Evolutionary conservation across 2,329 filamentous ascomycete genomes (phyloP).

Genomic region (Fusarium sp.): DNA sequence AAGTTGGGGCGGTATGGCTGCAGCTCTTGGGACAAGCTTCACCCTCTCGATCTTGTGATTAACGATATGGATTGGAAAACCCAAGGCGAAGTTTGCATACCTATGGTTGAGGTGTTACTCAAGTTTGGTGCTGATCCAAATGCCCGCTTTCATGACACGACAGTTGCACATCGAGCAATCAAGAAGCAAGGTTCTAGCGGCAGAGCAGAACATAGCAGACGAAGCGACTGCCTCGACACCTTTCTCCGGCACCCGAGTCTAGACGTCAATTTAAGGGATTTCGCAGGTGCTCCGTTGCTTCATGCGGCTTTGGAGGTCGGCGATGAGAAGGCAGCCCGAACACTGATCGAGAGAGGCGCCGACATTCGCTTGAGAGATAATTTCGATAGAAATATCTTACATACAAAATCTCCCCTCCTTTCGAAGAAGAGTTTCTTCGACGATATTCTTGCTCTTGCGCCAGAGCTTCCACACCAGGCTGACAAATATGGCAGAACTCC

Average conservation of each 20-base stretch:
- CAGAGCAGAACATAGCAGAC: too few relatives aligned
- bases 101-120: neutral
- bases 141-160: neutral
- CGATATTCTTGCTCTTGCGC: neutral
- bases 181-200: neutral
- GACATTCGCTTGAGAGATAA: neutral
- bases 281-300: neutral
- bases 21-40: neutral
- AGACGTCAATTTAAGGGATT: neutral
- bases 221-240: neutral
- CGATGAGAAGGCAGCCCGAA: neutral
- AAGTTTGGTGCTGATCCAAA: constrained; percentile 2
- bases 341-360: neutral
- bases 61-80: accelerated
- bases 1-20: too few relatives aligned
- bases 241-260: neutral
- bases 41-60: neutral
- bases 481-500: neutral
- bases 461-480: neutral
- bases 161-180: neutral
- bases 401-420: neutral
- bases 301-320: neutral
- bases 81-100: neutral
- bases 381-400: neutral
- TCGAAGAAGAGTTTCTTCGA: neutral